Evolutionary conservation across 306 rosid species (phyloP), one percentile per base, ranked within the genome.

Genomic region (Argentina anserina): DNA sequence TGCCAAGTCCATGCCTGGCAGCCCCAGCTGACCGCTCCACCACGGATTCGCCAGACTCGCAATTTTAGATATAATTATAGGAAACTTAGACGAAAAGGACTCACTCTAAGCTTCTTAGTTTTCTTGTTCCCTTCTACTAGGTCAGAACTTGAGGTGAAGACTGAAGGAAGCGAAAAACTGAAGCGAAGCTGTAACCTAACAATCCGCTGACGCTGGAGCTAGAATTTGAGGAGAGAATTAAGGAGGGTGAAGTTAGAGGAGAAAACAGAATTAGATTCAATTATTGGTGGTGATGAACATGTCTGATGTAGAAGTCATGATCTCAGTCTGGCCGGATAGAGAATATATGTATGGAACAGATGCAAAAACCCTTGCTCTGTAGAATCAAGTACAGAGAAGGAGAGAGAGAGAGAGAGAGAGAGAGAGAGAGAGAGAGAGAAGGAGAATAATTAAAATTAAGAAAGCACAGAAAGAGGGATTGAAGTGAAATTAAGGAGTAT

Each of bases 21-120:
- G 74, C 83, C 96, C 97, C 63, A 87, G 89, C 82, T 84, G 94
- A 36, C 80, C 79, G 11, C 90, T 81, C 98, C 98, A 94, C 98
- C 98, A 94, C 50, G 97, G 98, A 74, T 89, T 94, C 73, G 98
- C 97, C 98, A 94, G 88, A 76, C 6, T 80, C 81, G 81, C 71
- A 43, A 39, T 76, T 69, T 6, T 69, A 3, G 43, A 61, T 69
- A 52, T 41, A 58, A 58, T 41, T 58, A 2, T n/a, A 12, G 31
- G 43, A 56, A 71, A 39, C 18, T 18, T 26, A 18, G 7, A 37
- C 4, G 3, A 9, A 9, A 41, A 25, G 29, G 56, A 71, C 50
- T 18, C 43, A 62, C 67, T 7, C 15, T 18, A 33, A 36, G 39
- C 65, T 70, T 43, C 13, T 56, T 12, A 9, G 33, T 40, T 68